Base-by-base conservation (phyloP, 108 stramenopile genomes). In the Nitzschia sp. region DNA sequence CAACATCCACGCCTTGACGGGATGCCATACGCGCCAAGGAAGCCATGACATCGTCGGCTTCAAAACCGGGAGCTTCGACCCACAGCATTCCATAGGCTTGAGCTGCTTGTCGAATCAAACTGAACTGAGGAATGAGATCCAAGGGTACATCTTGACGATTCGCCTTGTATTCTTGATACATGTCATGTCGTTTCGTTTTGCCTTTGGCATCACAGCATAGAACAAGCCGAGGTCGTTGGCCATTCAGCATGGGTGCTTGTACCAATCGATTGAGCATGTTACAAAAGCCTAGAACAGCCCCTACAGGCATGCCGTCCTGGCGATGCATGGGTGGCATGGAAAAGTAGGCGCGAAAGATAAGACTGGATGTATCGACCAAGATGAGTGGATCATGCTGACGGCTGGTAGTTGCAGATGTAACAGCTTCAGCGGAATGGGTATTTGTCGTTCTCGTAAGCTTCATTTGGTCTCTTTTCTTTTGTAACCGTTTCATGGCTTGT, bases 1-100 rank as follows among this genome's bases (percentile, higher is more conserved):
- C 72, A 0, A 86, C 84, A 53, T 86, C 77, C 6, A 88, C 63
- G 11, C 89, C 89, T 61, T 86, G 77, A 46, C 81, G 64, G 5
- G 79, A 41, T 5, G 87, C 91, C 65, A 69, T 75, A n/a, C 63
- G 73, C 5, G 86, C 65, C 22, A 95, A 46, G 0, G 90, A 90
- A 0, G 94, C 94, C 75, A 95, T 95, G 25, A 95, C 92, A 81
- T 95, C 94, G 61, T 95, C 94, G 1, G 94, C 94, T 68, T 95
- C 94, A 67, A 77, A 93, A 0, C 84, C 86, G 50, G 69, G 66
- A 10, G 92, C 90, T 76, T 89, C 80, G 19, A 95, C 75, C 63
- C 81, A 78, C 10, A 74, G 58, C 29, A 91, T 71, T 0, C 94
- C 94, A 70, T 91, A 95, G n/a, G 94, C 94, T 54, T 67, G 61